These are phyloP conservation scores for Epicoccum nigrum DNA, from an alignment of 2,329 filamentous ascomycete species.

Conservation along the genomic window DNA sequence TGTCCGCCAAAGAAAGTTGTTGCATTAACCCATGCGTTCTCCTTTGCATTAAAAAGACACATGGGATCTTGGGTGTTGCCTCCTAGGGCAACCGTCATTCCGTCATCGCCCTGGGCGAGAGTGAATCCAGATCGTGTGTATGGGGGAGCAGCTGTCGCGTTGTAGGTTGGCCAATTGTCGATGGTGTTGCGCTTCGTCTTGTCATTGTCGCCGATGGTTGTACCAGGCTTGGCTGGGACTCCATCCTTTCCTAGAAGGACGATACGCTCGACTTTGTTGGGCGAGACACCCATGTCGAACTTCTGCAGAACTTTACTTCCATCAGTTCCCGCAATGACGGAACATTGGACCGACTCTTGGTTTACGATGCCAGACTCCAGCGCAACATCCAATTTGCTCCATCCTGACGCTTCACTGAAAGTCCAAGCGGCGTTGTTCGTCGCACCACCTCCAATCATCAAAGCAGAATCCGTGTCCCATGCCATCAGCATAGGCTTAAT, in stretches of 20 bases:
- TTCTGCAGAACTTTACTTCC: conserved; percentile 78
- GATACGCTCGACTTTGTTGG: conserved; percentile 75
- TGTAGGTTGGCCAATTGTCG: conserved; percentile 77
- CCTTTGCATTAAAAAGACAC: conserved; percentile 75
- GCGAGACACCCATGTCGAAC: conserved; percentile 75
- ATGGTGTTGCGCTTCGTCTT: conserved; percentile 62
- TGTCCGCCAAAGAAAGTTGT: conserved; percentile 64
- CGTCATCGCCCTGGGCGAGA: conserved; percentile 69
- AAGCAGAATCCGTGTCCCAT: conserved; percentile 73
- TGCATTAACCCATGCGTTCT: conserved; percentile 81
- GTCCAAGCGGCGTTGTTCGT: conserved; percentile 73
- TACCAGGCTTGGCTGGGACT: conserved; percentile 53
- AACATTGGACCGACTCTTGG: conserved; percentile 64
- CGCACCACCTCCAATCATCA: conserved; percentile 75
- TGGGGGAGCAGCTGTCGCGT: conserved; percentile 72
- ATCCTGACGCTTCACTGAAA: conserved; percentile 69
- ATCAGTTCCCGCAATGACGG: conserved; percentile 74
- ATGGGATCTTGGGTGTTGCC: conserved; percentile 69
- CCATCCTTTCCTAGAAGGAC: conserved; percentile 69
- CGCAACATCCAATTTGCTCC: conserved; percentile 70
- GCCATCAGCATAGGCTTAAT: conserved; percentile 73
- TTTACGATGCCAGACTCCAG: conserved; percentile 67
- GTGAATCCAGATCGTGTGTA: conserved; percentile 71
- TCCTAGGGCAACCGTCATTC: conserved; percentile 78
- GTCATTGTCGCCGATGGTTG: conserved; percentile 53